Conservation (phyloP, 805 yeast species). For the Kodamaea fukazawae region DNA sequence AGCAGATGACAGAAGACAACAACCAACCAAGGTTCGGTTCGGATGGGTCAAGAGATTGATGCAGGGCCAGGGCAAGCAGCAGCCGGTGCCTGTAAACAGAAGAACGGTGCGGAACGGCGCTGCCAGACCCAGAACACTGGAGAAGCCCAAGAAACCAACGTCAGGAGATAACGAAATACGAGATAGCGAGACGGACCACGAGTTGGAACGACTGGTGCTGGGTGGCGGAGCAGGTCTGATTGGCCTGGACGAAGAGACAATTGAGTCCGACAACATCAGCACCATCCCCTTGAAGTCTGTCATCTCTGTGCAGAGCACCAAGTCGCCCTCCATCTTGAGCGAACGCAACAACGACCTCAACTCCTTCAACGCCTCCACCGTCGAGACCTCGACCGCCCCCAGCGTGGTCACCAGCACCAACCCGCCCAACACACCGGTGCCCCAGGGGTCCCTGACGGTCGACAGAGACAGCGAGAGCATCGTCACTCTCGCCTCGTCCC, state of each 20-base stretch:
- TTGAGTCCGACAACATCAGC: slow-evolving; percentile 39
- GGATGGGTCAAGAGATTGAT: slow-evolving; percentile 42
- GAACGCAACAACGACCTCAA: slow-evolving; percentile 24
- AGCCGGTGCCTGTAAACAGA: slow-evolving; percentile 5
- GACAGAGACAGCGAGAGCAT: slow-evolving; percentile 44
- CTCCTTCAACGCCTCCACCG: slow-evolving; percentile 43
- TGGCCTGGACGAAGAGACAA: slow-evolving; percentile 19
- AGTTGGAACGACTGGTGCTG: slow-evolving; percentile 13
- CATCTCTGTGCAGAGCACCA: slow-evolving; percentile 39
- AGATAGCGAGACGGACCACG: slow-evolving; percentile 10
- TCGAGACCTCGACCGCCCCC: slow-evolving; percentile 51
- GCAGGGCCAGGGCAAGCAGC: slow-evolving; percentile 31
- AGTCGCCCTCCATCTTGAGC: slow-evolving; percentile 39
- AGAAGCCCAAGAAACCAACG: background rate
- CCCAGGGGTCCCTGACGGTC: slow-evolving; percentile 13
- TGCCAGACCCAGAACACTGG: slow-evolving; percentile 1
- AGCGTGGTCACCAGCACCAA: slow-evolving; percentile 19
- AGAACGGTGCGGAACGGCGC: background rate
- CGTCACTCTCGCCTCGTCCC: slow-evolving; percentile 41
- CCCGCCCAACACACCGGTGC: slow-evolving; percentile 4
- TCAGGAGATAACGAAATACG: slow-evolving; percentile 5
- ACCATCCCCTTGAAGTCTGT: slow-evolving; percentile 49
- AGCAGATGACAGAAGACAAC: slow-evolving; percentile 18
- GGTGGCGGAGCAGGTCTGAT: slow-evolving; percentile 8
- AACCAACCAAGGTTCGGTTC: slow-evolving; percentile 26